Conservation (phyloP, 2,329 filamentous ascomycete genomes). For the Sordariomycetes sp. region DNA sequence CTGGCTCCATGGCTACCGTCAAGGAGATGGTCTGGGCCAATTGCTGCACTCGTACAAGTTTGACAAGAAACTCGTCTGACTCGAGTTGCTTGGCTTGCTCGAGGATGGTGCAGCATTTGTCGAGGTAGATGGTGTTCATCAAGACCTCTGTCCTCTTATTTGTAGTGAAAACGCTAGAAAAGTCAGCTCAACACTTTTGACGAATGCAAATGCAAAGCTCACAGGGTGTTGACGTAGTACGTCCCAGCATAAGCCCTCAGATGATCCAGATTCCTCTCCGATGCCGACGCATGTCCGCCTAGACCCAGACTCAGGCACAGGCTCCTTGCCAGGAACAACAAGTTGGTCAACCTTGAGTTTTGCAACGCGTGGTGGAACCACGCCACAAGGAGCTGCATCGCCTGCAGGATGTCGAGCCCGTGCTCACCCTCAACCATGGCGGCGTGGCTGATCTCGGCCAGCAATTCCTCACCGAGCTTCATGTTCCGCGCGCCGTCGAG, state of each 20-base stretch:
- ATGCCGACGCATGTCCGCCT: slow-evolving; percentile 15
- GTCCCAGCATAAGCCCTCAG: slow-evolving; percentile 38
- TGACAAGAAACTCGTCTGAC: slow-evolving; percentile 32
- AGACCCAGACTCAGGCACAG: slow-evolving; percentile 32
- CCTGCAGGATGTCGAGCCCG: slow-evolving; percentile 37
- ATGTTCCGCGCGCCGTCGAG: slow-evolving; percentile 34
- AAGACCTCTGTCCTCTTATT: slow-evolving; percentile 38
- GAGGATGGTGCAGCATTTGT: slow-evolving; percentile 31
- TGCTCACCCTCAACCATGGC: slow-evolving; percentile 30
- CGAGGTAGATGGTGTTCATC: slow-evolving; percentile 34
- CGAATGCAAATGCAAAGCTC: background rate
- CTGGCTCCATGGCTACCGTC: slow-evolving; percentile 22
- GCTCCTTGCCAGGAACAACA: slow-evolving; percentile 37
- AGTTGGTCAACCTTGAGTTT: slow-evolving; percentile 38
- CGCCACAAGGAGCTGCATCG: slow-evolving; percentile 31
- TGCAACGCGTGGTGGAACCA: slow-evolving; percentile 41
- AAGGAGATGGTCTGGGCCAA: slow-evolving; percentile 36
- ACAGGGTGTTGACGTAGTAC: slow-evolving; percentile 40
- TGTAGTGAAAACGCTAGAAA: slow-evolving; percentile 24
- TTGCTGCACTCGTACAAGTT: slow-evolving; percentile 37
- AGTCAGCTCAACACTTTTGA: background rate
- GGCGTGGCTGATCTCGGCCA: slow-evolving; percentile 31
- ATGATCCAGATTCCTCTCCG: slow-evolving; percentile 24
- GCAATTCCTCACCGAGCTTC: slow-evolving; percentile 30
- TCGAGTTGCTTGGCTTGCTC: slow-evolving; percentile 30